Percentiles rank a stretch among this genome's conserved stretches.
Conservation (phyloP, 257 asterid species). For the Solanum medicagineum region DNA sequence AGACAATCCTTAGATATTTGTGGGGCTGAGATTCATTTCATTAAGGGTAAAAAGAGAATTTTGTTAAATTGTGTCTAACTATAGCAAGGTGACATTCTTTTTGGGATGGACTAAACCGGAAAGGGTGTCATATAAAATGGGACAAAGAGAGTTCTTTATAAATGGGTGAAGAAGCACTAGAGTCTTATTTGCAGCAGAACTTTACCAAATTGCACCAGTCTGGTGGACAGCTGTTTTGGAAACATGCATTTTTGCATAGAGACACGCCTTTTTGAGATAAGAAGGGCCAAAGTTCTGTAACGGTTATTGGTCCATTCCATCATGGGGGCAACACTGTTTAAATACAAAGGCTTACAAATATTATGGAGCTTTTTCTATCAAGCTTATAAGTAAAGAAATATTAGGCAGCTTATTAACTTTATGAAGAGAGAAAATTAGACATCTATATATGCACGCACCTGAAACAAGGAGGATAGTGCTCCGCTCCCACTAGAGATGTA, state of each 20-base stretch:
- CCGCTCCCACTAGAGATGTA: slow-evolving; percentile 50
- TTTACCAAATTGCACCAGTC: slow-evolving; percentile 65
- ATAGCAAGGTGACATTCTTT: too few species aligned
- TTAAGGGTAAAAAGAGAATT: too few species aligned
- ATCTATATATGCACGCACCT: slow-evolving; percentile 50
- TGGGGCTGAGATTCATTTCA: too few species aligned
- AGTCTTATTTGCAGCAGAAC: background rate
- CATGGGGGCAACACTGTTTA: slow-evolving; percentile 80
- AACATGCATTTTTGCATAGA: slow-evolving; percentile 88
- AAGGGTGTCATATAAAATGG: too few species aligned
- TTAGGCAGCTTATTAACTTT: background rate
- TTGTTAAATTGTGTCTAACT: too few species aligned
- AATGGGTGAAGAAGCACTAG: background rate
- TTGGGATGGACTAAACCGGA: too few species aligned
- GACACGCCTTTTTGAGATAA: slow-evolving; percentile 77
- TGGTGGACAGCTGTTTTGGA: slow-evolving; percentile 83
- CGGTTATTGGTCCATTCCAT: slow-evolving; percentile 87
- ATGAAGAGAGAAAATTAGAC: background rate
- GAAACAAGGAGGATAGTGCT: slow-evolving; percentile 69
- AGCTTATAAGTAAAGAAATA: background rate
- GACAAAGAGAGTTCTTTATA: background rate
- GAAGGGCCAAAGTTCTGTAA: slow-evolving; percentile 78
- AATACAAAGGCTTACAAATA: background rate
- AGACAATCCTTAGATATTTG: too few species aligned
- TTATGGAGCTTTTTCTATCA: background rate